Evolutionary conservation across 345 rosid species (phyloP).

Genomic region (Hibiscus mutabilis): DNA sequence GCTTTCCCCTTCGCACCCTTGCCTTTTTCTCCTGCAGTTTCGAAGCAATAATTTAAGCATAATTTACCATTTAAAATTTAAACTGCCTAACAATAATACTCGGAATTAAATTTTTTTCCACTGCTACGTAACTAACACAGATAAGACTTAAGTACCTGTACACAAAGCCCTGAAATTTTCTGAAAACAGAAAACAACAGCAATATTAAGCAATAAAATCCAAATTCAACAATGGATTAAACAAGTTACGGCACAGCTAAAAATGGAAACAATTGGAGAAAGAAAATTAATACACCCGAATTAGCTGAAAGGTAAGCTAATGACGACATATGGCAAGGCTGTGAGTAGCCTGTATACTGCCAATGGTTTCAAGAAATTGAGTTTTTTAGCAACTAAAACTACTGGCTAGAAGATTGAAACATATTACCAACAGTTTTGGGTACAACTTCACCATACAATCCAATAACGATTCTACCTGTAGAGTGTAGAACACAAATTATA

Average conservation of each 20-base stretch:
- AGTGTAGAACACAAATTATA: slow-evolving; percentile 28
- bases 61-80: neutral
- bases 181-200: slow-evolving; percentile 30
- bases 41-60: neutral
- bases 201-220: slow-evolving; percentile 19
- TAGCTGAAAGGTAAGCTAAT: neutral
- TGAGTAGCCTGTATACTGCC: neutral
- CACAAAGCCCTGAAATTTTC: slow-evolving; percentile 96
- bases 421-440: slow-evolving; percentile 95
- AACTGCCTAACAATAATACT: neutral
- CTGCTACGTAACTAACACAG: neutral
- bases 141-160: slow-evolving; percentile 54
- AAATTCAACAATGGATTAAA: neutral
- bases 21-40: slow-evolving; percentile 59
- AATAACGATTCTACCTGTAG: slow-evolving; percentile 89
- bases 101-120: neutral
- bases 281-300: neutral
- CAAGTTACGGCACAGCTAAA: neutral
- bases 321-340: neutral
- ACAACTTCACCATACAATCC: slow-evolving; percentile 87
- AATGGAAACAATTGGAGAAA: neutral
- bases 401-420: slow-evolving; percentile 18
- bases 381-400: neutral
- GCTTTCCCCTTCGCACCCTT: slow-evolving; percentile 50
- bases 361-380: neutral